A percentile compares a stretch with the other conserved stretches of the same genome.
phyloP scores from a whole-genome alignment of 176 grass and related monocot genomes.

The Rhynchospora pubera region DNA sequence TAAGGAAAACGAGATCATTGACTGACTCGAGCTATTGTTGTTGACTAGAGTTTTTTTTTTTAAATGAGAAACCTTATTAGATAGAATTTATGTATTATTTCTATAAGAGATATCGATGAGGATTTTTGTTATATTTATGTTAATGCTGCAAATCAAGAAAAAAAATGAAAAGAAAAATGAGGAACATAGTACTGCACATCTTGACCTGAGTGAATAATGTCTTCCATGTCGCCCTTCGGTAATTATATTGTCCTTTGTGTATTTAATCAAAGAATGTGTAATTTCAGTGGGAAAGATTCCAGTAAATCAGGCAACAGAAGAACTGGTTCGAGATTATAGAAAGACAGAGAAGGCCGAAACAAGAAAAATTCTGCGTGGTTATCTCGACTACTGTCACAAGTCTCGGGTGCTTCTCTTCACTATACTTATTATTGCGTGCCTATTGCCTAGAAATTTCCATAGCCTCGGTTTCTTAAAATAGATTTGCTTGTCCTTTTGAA shows the following conservation, averaged over 20 bases:
- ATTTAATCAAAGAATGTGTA: background rate
- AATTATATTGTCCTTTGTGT: background rate
- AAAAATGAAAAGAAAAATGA: background rate
- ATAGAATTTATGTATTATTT: background rate
- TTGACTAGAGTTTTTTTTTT: background rate
- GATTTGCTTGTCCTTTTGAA: background rate
- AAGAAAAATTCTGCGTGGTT: conserved; percentile 49
- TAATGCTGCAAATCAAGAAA: too few relatives aligned
- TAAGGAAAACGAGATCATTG: background rate
- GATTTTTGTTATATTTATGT: background rate
- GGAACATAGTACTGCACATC: background rate
- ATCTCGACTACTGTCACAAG: conserved; percentile 55
- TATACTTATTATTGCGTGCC: background rate
- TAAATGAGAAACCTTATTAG: background rate
- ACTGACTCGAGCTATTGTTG: background rate
- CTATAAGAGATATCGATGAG: background rate
- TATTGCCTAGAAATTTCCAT: background rate
- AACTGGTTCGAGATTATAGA: conserved; percentile 50
- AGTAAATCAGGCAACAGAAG: conserved; percentile 72
- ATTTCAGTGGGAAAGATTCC: conserved; percentile 85
- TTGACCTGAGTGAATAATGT: background rate
- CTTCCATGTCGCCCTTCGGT: background rate
- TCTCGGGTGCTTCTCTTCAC: conserved; percentile 36
- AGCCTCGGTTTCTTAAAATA: background rate
- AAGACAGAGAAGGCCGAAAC: conserved; percentile 54